These are phyloP conservation scores for Ganoderma lucidum DNA, from an alignment of 1,284 basidiomycete species.

Conservation along the genomic window DNA sequence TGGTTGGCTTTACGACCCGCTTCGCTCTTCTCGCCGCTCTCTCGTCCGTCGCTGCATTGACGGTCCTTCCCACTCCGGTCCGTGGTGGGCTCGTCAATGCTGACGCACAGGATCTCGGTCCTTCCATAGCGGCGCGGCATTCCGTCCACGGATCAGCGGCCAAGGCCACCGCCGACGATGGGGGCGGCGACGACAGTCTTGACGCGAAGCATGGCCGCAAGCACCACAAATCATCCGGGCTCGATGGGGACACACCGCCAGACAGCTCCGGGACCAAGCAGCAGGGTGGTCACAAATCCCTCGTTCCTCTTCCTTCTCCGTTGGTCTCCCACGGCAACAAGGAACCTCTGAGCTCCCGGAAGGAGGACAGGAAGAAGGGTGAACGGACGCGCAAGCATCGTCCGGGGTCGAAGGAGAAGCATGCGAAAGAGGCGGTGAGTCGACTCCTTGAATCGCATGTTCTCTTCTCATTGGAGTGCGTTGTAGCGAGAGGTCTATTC, in stretches of 20 bases:
- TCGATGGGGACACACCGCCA: neutral
- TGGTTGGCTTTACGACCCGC: conserved; percentile 56
- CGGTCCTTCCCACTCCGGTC: conserved; percentile 41
- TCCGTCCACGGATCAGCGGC: conserved; percentile 15
- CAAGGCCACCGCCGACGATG: neutral
- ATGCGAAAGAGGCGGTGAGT: conserved; percentile 22
- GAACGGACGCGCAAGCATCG: neutral
- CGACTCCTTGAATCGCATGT: too few relatives aligned
- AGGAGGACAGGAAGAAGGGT: neutral
- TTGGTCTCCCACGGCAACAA: conserved; percentile 26
- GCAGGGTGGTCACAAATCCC: conserved; percentile 26
- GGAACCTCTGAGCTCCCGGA: conserved; percentile 21
- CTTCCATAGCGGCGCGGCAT: conserved; percentile 25
- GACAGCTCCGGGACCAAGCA: conserved; percentile 1
- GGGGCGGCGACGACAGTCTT: neutral
- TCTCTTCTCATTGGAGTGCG: neutral
- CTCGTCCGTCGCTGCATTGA: conserved; percentile 50
- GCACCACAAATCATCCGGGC: neutral
- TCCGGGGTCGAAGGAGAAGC: conserved; percentile 13
- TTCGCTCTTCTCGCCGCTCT: conserved; percentile 55
- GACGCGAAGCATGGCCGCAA: conserved; percentile 3
- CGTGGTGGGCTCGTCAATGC: conserved; percentile 49
- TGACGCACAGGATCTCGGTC: conserved; percentile 27
- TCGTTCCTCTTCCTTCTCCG: conserved; percentile 35
- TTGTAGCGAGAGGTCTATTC: conserved; percentile 31